phyloP scores from a whole-genome alignment of 1,284 basidiomycete species.

The Marasmius sp. region DNA sequence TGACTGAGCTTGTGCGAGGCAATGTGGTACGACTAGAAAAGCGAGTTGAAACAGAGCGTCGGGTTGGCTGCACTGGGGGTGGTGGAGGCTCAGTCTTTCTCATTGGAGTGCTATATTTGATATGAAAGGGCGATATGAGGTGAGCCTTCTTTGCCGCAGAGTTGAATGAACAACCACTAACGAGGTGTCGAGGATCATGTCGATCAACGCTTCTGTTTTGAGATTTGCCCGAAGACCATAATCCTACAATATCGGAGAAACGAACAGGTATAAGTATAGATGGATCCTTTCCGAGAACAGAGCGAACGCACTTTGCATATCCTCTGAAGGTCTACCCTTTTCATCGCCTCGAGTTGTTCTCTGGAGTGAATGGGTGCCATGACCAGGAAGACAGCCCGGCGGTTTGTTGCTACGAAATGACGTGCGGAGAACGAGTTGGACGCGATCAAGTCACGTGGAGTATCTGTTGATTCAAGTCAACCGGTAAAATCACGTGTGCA shows the following conservation, averaged over 20 bases:
- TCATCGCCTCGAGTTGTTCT: constrained; percentile 60
- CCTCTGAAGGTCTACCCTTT: constrained; percentile 68
- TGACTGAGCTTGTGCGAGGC: constrained; percentile 40
- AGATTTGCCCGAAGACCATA: constrained; percentile 77
- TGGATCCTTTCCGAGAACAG: constrained; percentile 1
- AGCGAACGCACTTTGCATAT: constrained; percentile 66
- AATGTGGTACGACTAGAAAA: constrained; percentile 32
- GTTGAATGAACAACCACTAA: constrained; percentile 23
- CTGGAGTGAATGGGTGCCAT: constrained; percentile 57
- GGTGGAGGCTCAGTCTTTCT: constrained; percentile 26
- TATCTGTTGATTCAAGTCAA: not conserved
- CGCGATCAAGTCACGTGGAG: not conserved
- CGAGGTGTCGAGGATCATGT: constrained; percentile 64
- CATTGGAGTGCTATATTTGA: constrained; percentile 21
- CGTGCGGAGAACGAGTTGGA: constrained; percentile 15
- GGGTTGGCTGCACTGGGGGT: constrained; percentile 24
- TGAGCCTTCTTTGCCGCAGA: not conserved
- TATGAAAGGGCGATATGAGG: constrained; percentile 1
- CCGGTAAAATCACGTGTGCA: not conserved
- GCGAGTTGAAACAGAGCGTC: constrained; percentile 44
- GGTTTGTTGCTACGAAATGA: constrained; percentile 5
- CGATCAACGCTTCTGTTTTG: constrained; percentile 74
- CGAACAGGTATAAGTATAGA: constrained; percentile 21
- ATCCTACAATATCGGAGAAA: constrained; percentile 42
- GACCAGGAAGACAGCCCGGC: constrained; percentile 9